Base-by-base conservation (phyloP, 2,329 filamentous ascomycete species). In the Sporothrix variecibatus region DNA sequence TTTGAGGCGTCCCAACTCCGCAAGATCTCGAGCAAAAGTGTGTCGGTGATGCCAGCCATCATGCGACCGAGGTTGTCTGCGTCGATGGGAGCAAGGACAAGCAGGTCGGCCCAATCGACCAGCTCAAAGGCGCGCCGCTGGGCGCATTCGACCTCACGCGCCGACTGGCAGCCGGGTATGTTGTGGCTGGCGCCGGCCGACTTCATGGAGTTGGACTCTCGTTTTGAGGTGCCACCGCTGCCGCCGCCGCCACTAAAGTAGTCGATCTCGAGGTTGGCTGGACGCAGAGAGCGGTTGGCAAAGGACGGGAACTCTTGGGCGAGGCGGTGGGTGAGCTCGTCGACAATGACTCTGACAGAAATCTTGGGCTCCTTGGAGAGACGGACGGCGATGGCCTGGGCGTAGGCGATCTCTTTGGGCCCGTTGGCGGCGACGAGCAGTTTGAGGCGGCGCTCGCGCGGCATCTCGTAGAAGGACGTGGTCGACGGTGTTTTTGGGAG, bases 1-100 rank as follows among this genome's bases (percentile, higher is more conserved):
- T 97, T 97, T 7, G 91, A 92, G 0, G 92, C 90, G 78, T 97
- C 91, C 95, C 95, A 98, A 73, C 93, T 93, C 71, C 95, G 89
- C 68, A 98, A 81, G 0, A 97, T 89, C 78, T 95, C 92, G 71
- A 97, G 86, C 8, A 97, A 86, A 72, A 97, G 86, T 40, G 91
- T 97, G 79, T 94, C 94, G 2, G 93, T 91, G 74, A 95, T 88
- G 71, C 95, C 95, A 72, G 92, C 90, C 79, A 97, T 86, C 94
- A 98, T 97, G 81, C 94, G 94, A 40, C 93, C 93, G 73, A 97
- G 87, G 73, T 91, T 92, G 80, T 96, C 93, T 8, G 94, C 93
- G 81, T 96, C 93, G 68, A 97, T 91, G 3, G 95, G 94, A 7
- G 93, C 93, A 73, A 97, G 88, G 43, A 97, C 90, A 74, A 97